Evolutionary conservation across 805 yeast species (phyloP), one percentile per base, ranked within the genome.

Genomic region (Naumovozyma baii): DNA sequence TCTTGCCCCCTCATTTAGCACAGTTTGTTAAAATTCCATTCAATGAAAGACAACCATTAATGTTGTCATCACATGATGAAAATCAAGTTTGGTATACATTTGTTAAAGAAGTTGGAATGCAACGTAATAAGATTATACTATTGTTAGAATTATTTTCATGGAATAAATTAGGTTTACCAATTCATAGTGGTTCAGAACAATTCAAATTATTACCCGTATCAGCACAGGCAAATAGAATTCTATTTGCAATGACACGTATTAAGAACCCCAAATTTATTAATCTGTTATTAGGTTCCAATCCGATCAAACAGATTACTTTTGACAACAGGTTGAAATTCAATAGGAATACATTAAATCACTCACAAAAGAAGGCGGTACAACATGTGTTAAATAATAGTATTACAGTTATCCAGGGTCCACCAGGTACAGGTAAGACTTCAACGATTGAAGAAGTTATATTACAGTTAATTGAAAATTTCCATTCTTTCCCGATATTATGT

Each of bases 341-440:
- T 1, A 68, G 63, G 29, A 70, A 67, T n/a, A 54, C 68, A 1
- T 67, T 77, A 44, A 77, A 77, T 50, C 73, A 68, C 5, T 77
- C 83, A 0, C 83, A 77, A 44, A 73, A 73, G 45, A 64, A 66
- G 25, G 79, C 80, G 2, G 52, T 65, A 32, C 78, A 74, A 44
- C 71, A 76, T 33, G 78, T 68, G 5, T 57, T 69, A 42, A 71
- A 66, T 52, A 74, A 66, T 50, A 63, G 70, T 17, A 71, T 68
- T 31, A 76, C 78, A 2, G 48, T 81, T 14, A 66, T 82, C 15
- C 88, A 80, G 57, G 90, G 88, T 2, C 90, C 90, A 1, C 88
- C 88, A 2, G 90, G 88, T 12, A 82, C 90, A 0, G 90, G 90
- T 40, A 81, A 81, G 55, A 82, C 90, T 0, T 75, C 79, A 34